phyloP scores from a whole-genome alignment of 768 basidiomycete genomes.

The Russula sp. region DNA sequence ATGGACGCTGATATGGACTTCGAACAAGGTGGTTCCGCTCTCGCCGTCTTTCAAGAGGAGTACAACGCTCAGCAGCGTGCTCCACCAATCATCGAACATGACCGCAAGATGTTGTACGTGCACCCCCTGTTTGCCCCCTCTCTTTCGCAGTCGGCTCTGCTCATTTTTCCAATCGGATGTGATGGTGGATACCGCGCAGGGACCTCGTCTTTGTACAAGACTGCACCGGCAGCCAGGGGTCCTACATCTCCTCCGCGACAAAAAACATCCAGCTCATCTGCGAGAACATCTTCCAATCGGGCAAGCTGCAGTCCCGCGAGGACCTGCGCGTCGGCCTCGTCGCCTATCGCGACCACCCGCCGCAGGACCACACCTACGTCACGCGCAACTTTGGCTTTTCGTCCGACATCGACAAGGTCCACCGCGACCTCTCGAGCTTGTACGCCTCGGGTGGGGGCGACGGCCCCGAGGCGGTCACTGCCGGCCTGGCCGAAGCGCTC shows the following conservation, averaged over 20 bases:
- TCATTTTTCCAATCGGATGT: conserved; percentile 1
- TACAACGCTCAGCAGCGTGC: conserved; percentile 31
- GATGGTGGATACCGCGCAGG: conserved; percentile 34
- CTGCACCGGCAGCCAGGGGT: conserved; percentile 88
- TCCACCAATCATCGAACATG: conserved; percentile 35
- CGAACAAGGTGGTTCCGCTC: conserved; percentile 34
- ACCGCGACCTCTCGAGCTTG: conserved; percentile 72
- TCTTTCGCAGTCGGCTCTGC: not conserved
- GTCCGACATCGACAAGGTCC: conserved; percentile 82
- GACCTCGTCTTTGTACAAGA: conserved; percentile 95
- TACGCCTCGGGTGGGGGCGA: conserved; percentile 92
- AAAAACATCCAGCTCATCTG: conserved; percentile 97
- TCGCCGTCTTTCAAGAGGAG: conserved; percentile 33
- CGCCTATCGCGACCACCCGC: conserved; percentile 95
- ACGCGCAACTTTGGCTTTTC: conserved; percentile 94
- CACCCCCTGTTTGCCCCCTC: conserved; percentile 14
- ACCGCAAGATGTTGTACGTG: conserved; percentile 72
- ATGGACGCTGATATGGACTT: conserved; percentile 85
- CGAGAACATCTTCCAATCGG: conserved; percentile 90
- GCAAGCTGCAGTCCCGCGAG: conserved; percentile 78
- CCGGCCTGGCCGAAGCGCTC: conserved; percentile 79
- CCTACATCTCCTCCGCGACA: conserved; percentile 88
- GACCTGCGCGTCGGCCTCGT: conserved; percentile 90
- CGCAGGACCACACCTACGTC: conserved; percentile 93
- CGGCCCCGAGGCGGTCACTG: conserved; percentile 96